These are phyloP conservation scores for Mycena citricolor DNA, from an alignment of 1,284 basidiomycete species.

Conservation along the genomic window DNA sequence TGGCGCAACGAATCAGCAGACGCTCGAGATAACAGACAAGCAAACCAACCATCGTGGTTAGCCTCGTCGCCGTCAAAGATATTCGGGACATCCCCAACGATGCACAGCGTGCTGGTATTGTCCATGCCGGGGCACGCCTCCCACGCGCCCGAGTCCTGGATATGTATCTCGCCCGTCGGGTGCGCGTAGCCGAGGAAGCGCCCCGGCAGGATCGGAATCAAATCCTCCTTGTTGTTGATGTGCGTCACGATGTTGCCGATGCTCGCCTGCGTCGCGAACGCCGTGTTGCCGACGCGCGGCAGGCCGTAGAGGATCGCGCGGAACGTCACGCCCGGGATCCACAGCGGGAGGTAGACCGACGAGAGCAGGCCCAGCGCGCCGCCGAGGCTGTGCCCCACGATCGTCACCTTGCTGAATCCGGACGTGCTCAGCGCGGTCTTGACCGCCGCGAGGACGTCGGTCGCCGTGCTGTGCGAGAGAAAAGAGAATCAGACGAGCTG, in stretches of 20 bases:
- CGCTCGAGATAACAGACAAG: too few species aligned
- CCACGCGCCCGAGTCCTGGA: constrained; percentile 42
- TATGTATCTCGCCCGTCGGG: constrained; percentile 44
- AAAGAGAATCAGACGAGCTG: not conserved
- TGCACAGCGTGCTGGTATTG: constrained; percentile 49
- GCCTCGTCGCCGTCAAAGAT: constrained; percentile 41
- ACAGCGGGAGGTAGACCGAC: constrained; percentile 20
- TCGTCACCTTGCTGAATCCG: constrained; percentile 40
- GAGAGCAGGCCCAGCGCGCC: constrained; percentile 52
- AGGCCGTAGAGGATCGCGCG: not conserved
- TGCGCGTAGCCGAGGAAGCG: constrained; percentile 48
- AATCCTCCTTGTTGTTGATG: not conserved
- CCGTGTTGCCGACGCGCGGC: not conserved
- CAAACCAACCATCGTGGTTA: constrained; percentile 43
- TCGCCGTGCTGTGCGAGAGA: constrained; percentile 43
- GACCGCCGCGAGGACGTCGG: constrained; percentile 45
- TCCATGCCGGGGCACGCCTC: constrained; percentile 49
- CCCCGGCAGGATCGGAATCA: not conserved
- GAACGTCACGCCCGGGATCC: constrained; percentile 6
- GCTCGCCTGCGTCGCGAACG: too few species aligned
- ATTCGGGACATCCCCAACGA: constrained; percentile 50
- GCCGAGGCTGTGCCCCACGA: constrained; percentile 60
- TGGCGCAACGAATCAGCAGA: too few species aligned
- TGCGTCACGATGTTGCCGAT: constrained; percentile 4
- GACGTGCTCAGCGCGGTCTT: constrained; percentile 40